Evolutionary conservation across 441 rosid genomes (phyloP), one percentile per base, ranked within the genome.

Genomic region (Adansonia gregorii): DNA sequence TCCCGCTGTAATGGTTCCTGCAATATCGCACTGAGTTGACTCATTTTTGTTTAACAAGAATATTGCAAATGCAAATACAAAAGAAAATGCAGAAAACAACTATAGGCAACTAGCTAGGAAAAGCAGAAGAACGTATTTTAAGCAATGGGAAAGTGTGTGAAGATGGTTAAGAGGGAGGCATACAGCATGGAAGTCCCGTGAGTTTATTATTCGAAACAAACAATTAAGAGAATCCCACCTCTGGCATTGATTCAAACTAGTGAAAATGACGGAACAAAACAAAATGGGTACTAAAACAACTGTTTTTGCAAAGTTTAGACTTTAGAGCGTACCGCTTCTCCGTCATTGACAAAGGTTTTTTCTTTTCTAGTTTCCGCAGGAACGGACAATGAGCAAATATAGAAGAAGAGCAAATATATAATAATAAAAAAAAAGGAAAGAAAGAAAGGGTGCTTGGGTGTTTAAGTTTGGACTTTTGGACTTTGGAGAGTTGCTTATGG

Each of bases 1-100:
- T 79, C 84, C 48, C 80, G 49, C 45, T 60, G 76, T 24, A 76
- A 79, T n/a, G 91, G 65, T 80, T 84, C 94, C 92, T 91, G 93
- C 79, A 89, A 87, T 70, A 87, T 63, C 65, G 83, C 80, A 6
- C 83, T 60, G 51, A 90, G 91, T 77, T 75, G 92, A 87, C 87
- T 90, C 95, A 93, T 93, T 77, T 19, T 78, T 67, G 6, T 41
- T 3, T 8, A 27, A 52, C 74, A 27, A 3, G 45, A 51, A 4
- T 14, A 71, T 1, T 31, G 74, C n/a, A 52, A 71, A 70, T 6
- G 11, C 65, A 39, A 54, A 17, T 39, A 8, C 43, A 39, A 39
- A 27, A 56, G 35, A 27, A 74, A 64, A 55, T 49, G 59, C 56
- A 12, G 78, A 77, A 67, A 68, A 72, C 20, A 27, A 12, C 6